Percentiles rank a stretch among this genome's conserved stretches.
These are phyloP conservation scores for Chlorella sp. DNA, from an alignment of 139 green algal genomes.

Conservation along the genomic window DNA sequence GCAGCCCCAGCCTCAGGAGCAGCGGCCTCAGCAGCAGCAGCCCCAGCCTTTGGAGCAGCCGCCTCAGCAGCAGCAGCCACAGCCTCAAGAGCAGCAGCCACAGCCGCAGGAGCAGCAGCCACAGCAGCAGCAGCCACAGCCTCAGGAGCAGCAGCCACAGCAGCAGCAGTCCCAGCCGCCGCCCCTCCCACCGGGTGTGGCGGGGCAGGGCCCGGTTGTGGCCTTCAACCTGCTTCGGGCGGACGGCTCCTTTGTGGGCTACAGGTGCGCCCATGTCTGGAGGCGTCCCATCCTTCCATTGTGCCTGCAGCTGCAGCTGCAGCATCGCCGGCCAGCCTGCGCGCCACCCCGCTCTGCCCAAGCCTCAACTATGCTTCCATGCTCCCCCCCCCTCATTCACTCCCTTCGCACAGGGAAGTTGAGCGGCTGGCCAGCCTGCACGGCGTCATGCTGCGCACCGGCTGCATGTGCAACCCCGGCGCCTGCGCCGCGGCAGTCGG, in stretches of 20 bases:
- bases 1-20: not conserved
- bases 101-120: not conserved
- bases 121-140: not conserved
- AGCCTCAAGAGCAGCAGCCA: not conserved
- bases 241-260: conserved; percentile 78
- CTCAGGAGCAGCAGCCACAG: not conserved
- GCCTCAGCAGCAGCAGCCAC: too few relatives aligned
- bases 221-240: conserved; percentile 83
- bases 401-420: conserved; percentile 54
- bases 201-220: conserved; percentile 78
- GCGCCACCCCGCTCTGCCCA: too few relatives aligned
- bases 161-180: not conserved
- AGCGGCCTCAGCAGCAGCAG: not conserved
- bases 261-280: conserved; percentile 37
- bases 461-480: conserved; percentile 95
- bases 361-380: not conserved
- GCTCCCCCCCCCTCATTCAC: not conserved
- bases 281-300: not conserved
- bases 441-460: conserved; percentile 76
- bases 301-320: not conserved
- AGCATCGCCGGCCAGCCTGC: not conserved
- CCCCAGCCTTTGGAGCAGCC: not conserved
- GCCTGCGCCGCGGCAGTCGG: conserved; percentile 62
- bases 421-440: conserved; percentile 72
- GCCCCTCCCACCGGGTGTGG: not conserved